phyloP scores from a whole-genome alignment of 2,329 filamentous ascomycete genomes.

The Zarea fungicola region DNA sequence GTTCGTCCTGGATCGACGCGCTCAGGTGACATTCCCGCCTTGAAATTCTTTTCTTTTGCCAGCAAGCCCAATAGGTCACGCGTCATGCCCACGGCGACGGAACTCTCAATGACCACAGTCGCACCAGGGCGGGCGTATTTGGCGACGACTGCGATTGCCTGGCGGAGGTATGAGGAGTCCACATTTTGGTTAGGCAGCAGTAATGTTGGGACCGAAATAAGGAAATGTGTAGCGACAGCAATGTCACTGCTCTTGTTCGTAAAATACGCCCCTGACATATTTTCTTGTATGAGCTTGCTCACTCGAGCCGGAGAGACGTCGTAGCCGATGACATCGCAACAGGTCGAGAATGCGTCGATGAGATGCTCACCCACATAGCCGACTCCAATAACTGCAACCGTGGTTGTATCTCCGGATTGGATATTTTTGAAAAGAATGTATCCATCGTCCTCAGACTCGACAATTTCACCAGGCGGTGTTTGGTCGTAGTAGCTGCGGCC shows the following conservation, averaged over 20 bases:
- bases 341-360: slow-evolving; percentile 35
- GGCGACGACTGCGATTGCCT: slow-evolving; percentile 37
- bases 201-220: slow-evolving; percentile 50
- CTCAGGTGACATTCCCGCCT: slow-evolving; percentile 47
- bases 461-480: slow-evolving; percentile 29
- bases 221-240: slow-evolving; percentile 42
- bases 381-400: slow-evolving; percentile 46
- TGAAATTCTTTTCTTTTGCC: slow-evolving; percentile 35
- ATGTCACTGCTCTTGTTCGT: slow-evolving; percentile 35
- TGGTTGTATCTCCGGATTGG: slow-evolving; percentile 22
- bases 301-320: slow-evolving; percentile 40
- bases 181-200: slow-evolving; percentile 41
- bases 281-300: slow-evolving; percentile 26
- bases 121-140: slow-evolving; percentile 37
- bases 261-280: slow-evolving; percentile 29
- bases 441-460: slow-evolving; percentile 20
- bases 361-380: slow-evolving; percentile 50
- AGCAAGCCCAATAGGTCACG: slow-evolving; percentile 43
- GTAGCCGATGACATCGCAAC: slow-evolving; percentile 41
- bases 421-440: slow-evolving; percentile 11
- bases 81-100: slow-evolving; percentile 51
- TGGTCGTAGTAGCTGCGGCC: slow-evolving; percentile 28
- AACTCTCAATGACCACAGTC: slow-evolving; percentile 48
- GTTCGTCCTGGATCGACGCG: slow-evolving; percentile 47
- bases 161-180: slow-evolving; percentile 41